Evolutionary conservation across 768 basidiomycete species (phyloP), one percentile per base, ranked within the genome.

Genomic region (Trametes punicea): DNA sequence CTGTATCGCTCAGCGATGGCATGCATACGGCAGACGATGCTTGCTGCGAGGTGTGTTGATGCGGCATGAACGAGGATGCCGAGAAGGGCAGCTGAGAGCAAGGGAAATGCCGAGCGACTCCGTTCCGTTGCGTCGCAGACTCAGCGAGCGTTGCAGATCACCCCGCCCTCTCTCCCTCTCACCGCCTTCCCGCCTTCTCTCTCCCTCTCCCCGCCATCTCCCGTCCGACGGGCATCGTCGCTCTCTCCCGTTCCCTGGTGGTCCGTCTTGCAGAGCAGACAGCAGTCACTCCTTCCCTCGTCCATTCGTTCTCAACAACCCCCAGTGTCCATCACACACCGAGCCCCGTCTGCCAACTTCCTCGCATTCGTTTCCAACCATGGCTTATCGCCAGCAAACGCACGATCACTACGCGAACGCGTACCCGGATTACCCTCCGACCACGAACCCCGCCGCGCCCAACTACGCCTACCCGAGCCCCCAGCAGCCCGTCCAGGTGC

Each of bases 321-420:
- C 20, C 40, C 44, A 39, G 34, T 36, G n/a, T 36, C 15, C 7
- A 26, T 50, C 55, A 55, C 39, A 38, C 11, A 27, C 25, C 53
- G 31, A 34, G 44, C 27, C 41, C 55, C 33, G 26, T 41, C 50
- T 16, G 36, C 31, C 47, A 23, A 20, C 21, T 20, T 27, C 11
- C 15, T 15, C n/a, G 21, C 21, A n/a, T n/a, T n/a, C n/a, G n/a
- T n/a, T n/a, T 21, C 31, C 53, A 20, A 42, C 34, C 53, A 70
- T 70, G 69, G 68, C 69, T 26, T 68, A 70, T 62, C 63, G 58
- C 46, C 61, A 65, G 34, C 59, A 59, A 44, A 58, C 56, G 44
- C 59, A 70, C 62, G 63, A 66, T 64, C 65, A 63, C 53, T 65
- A 62, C 57, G 60, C 54, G 46, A 59, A 61, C 50, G 42, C 54